phyloP scores from a whole-genome alignment of 352 stramenopile genomes.

The Hyaloperonospora arabidopsidis region DNA sequence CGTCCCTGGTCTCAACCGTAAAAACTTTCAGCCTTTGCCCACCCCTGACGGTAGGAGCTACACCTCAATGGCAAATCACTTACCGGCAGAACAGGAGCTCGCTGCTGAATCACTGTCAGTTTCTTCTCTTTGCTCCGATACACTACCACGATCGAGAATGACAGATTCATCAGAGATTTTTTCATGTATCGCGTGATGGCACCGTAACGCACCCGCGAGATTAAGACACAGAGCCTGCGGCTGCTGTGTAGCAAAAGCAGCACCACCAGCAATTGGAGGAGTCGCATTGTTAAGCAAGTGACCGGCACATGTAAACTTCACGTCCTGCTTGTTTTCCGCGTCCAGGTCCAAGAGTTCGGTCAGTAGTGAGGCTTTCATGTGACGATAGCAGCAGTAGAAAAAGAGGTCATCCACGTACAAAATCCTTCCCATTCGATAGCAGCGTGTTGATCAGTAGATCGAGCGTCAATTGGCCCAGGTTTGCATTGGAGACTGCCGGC shows the following conservation, averaged over 20 bases:
- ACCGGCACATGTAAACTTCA: constrained; percentile 38
- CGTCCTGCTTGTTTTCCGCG: constrained; percentile 22
- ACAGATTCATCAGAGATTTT: constrained; percentile 1
- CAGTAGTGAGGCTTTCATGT: constrained; percentile 4
- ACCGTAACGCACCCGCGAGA: constrained; percentile 44
- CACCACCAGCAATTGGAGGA: constrained; percentile 49
- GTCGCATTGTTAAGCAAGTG: constrained; percentile 56
- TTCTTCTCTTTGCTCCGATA: constrained; percentile 55
- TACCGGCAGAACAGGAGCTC: constrained; percentile 44
- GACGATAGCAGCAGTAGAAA: not conserved
- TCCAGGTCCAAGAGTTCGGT: constrained; percentile 4
- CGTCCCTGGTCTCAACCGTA: constrained; percentile 31
- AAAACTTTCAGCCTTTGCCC: not conserved
- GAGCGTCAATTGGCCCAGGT: constrained; percentile 71
- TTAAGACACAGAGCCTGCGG: constrained; percentile 57
- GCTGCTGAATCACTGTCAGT: constrained; percentile 72
- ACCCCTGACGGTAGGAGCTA: too few relatives aligned
- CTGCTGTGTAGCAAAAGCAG: constrained; percentile 43
- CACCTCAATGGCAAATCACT: not conserved
- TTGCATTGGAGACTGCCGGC: constrained; percentile 73
- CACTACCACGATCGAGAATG: constrained; percentile 31
- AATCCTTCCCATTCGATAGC: constrained; percentile 36
- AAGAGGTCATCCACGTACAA: constrained; percentile 24
- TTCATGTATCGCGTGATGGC: not conserved
- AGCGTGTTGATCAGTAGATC: constrained; percentile 74